Base-by-base conservation (phyloP, 73 alveolate species). In the Paramecium sexaurelia region DNA sequence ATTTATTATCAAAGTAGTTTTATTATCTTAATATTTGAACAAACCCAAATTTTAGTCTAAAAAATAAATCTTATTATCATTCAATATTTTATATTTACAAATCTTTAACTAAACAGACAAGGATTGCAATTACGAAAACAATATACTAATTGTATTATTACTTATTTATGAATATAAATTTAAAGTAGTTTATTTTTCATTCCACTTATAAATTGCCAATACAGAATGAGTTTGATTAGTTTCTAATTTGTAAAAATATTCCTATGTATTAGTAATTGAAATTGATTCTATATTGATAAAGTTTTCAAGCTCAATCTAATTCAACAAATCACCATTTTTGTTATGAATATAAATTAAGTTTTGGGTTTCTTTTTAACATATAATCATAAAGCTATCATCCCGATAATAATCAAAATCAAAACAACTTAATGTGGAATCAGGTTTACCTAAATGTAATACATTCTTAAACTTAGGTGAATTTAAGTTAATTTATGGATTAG, bases 391-490 rank as follows among this genome's bases (percentile, higher is more conserved):
- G n/a, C 83, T 61, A 61, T 61, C 83, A 61, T 61, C 39, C 2
- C 6, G 20, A 8, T 11, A 61, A 61, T 61, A 61, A 61, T 61
- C 83, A 61, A 61, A 61, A 61, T 61, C 83, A 61, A 61, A 61
- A 10, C 83, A 61, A 61, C 13, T 61, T 27, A 61, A 61, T 22
- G 39, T 15, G 20, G 7, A 10, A 29, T 61, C 83, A 3, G 5
- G 43, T 29, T 61, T 61, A 11, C 26, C 83, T 6, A 61, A 0
- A 32, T 29, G 11, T 26, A 61, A 26, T 26, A 61, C 29, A 11
- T 17, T 26, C 10, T 11, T 29, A 61, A 61, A 61, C n/a, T 29
- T 6, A 26, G 83, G 83, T 10, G 39, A 26, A 26, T 29, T 61
- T 26, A 29, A 13, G 26, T 32, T 61, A 61, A 26, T 61, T 61